Evolutionary conservation across 176 grass and related monocot genomes (phyloP), one percentile per base, ranked within the genome.

Genomic region (Puya raimondii): DNA sequence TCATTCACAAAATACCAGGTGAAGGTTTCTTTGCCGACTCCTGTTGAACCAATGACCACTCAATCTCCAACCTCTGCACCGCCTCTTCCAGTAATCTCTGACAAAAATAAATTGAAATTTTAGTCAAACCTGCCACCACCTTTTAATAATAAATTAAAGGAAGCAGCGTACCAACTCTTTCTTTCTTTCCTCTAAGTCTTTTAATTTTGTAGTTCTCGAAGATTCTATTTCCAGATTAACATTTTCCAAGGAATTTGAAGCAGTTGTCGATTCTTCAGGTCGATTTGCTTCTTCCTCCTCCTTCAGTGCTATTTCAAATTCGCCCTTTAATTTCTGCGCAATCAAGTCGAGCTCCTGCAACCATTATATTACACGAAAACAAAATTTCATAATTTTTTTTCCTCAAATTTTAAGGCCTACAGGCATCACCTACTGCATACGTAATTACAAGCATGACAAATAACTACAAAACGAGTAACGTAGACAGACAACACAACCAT

Each of bases 1-100:
- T 69, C 0, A 22, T 66, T 69, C 9, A 10, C 2, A 88, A 42
- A 66, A 48, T 87, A 97, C 93, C 89, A 72, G 89, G 79, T 69
- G 84, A 87, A 26, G 84, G 93, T 26, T 87, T 87, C 82, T 85
- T 92, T 52, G 87, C 77, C 65, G 86, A 92, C 71, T 97, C 89
- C 64, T 71, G 81, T 78, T 97, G 86, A 81, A 92, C 71, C 47
- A 65, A 63, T 47, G 76, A 84, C 84, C 89, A 90, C 68, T 85
- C 81, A 65, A 74, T 87, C 53, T 92, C 93, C 74, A 97, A 83
- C 53, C n/a, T 77, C 76, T 83, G 84, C 23, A 89, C 59, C 69
- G 54, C 80, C 42, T 70, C 82, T 87, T 92, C 86, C 76, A 89
- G 59, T 68, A 69, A 75, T 75, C 75, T 70, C 92, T 96, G 70